A percentile compares a stretch with the other conserved stretches of the same genome.
These are phyloP conservation scores for Aspergillus ochraceus DNA, from an alignment of 2,329 filamentous ascomycete species.

Conservation along the genomic window DNA sequence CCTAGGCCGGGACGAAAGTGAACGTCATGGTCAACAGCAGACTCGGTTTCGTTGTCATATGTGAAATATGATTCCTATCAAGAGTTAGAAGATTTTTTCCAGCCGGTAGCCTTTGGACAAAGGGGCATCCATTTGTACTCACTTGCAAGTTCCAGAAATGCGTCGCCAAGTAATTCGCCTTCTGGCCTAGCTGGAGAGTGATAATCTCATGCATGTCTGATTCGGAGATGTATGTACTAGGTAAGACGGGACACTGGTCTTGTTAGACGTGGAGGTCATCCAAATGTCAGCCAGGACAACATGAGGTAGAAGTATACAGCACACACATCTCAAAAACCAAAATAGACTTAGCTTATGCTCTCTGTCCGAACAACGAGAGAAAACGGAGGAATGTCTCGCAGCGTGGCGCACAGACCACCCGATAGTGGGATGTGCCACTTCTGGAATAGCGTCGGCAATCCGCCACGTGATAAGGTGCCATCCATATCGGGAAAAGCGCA, in stretches of 20 bases:
- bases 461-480: constrained; percentile 23
- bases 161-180: constrained; percentile 88
- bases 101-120: not conserved
- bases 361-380: not conserved
- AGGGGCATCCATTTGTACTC: constrained; percentile 12
- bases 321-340: not conserved
- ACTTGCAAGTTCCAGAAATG: constrained; percentile 98
- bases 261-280: not conserved
- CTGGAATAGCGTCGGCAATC: not conserved
- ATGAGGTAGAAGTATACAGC: not conserved
- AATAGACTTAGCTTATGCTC: not conserved
- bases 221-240: not conserved
- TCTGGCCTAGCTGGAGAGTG: constrained; percentile 88
- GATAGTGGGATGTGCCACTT: constrained; percentile 4
- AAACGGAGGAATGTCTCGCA: not conserved
- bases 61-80: constrained; percentile 96
- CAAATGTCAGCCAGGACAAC: not conserved
- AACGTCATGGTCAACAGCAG: constrained; percentile 75
- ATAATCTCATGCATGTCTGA: constrained; percentile 85
- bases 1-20: constrained; percentile 85
- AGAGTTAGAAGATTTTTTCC: not conserved
- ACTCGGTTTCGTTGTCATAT: constrained; percentile 67
- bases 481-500: constrained; percentile 1
- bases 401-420: not conserved
- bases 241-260: not conserved